These are phyloP conservation scores for Amaranthus cruentus DNA, from an alignment of 148 eudicot species.

Conservation along the genomic window DNA sequence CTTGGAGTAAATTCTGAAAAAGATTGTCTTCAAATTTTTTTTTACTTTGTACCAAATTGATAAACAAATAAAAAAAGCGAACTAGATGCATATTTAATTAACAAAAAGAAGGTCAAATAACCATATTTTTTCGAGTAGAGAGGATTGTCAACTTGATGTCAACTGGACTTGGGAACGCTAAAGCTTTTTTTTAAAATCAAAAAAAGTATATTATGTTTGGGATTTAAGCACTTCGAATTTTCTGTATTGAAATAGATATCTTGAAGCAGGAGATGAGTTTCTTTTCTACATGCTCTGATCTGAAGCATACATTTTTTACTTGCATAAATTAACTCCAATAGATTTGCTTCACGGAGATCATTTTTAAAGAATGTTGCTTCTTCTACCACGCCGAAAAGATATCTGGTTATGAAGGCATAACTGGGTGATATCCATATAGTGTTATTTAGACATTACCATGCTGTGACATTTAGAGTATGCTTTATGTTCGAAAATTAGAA, in stretches of 20 bases:
- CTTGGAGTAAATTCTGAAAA: too few species aligned
- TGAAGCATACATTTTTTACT: slow-evolving; percentile 1
- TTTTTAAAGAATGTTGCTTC: not conserved
- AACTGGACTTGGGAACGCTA: too few species aligned
- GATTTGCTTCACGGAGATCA: not conserved
- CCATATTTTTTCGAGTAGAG: too few species aligned
- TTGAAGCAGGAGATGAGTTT: not conserved
- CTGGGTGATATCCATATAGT: not conserved
- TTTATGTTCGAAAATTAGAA: not conserved
- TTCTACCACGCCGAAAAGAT: slow-evolving; percentile 1
- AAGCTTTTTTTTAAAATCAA: too few species aligned
- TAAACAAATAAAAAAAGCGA: too few species aligned
- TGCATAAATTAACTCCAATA: not conserved
- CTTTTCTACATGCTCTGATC: not conserved
- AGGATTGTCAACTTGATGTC: too few species aligned
- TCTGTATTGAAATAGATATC: not conserved
- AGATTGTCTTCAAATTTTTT: too few species aligned
- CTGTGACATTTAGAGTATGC: not conserved
- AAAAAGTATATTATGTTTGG: too few species aligned
- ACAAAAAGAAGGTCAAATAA: too few species aligned
- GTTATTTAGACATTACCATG: not conserved
- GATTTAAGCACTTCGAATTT: too few species aligned
- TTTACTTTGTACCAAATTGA: too few species aligned
- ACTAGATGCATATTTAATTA: too few species aligned
- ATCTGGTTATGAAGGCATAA: not conserved